A percentile compares a stretch with the other conserved stretches of the same genome.
phyloP scores from a whole-genome alignment of 2,329 filamentous ascomycete genomes.

The Lecanicillium sp. region DNA sequence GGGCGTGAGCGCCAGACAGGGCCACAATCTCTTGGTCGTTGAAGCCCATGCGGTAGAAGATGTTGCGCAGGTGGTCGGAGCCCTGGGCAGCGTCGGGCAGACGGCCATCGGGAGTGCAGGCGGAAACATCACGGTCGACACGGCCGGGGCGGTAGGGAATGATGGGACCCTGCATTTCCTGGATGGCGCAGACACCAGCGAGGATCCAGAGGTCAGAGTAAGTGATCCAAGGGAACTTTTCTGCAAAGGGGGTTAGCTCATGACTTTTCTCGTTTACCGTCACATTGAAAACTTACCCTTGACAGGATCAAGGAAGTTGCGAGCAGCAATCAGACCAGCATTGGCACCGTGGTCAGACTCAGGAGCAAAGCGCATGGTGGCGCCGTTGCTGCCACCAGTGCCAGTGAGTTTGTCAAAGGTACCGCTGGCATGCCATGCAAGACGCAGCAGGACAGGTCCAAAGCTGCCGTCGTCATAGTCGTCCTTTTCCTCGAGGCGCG shows the following conservation, averaged over 20 bases:
- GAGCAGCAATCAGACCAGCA: conserved; percentile 75
- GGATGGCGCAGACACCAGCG: conserved; percentile 72
- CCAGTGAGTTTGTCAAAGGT: conserved; percentile 83
- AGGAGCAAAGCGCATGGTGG: conserved; percentile 91
- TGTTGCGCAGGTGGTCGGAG: conserved; percentile 73
- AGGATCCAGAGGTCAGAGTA: conserved; percentile 98
- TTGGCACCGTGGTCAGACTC: conserved; percentile 91
- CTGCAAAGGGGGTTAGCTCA: conserved; percentile 13
- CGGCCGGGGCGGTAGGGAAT: conserved; percentile 88
- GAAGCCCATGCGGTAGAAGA: conserved; percentile 97
- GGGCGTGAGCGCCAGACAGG: conserved; percentile 73
- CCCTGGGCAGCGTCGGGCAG: conserved; percentile 71
- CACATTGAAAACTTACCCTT: conserved; percentile 51
- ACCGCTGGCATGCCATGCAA: conserved; percentile 91
- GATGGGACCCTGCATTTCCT: conserved; percentile 87
- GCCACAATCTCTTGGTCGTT: conserved; percentile 95
- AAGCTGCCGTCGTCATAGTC: conserved; percentile 97
- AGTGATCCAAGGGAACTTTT: conserved; percentile 85
- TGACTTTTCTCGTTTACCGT: not conserved
- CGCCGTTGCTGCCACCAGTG: conserved; percentile 91
- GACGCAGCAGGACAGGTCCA: conserved; percentile 79
- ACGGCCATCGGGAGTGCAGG: conserved; percentile 91
- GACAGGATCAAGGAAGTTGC: conserved; percentile 87
- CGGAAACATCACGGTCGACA: conserved; percentile 65
- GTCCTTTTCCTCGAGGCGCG: conserved; percentile 74